phyloP scores from a whole-genome alignment of 805 yeast species.

The Kazachstania taianensis region DNA sequence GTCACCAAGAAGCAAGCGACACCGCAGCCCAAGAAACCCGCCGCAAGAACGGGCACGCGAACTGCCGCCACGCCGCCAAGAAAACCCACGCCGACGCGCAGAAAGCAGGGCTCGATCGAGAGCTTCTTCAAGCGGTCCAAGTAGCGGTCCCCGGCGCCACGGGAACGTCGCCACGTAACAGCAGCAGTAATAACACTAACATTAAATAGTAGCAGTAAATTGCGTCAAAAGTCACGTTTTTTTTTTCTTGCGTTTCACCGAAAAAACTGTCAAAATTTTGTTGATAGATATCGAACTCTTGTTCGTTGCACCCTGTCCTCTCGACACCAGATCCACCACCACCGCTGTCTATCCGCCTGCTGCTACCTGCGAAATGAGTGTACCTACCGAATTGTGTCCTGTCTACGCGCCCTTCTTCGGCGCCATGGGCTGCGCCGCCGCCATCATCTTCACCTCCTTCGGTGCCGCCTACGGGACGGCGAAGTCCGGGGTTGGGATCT shows the following conservation, averaged over 20 bases:
- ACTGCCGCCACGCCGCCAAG: constrained; percentile 5
- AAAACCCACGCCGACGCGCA: constrained; percentile 10
- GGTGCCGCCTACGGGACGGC: constrained; percentile 99
- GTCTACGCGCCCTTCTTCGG: constrained; percentile 86
- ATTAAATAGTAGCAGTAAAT: too few relatives aligned
- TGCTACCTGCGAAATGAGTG: neutral
- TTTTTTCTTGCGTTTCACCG: too few relatives aligned
- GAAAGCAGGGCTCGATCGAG: constrained; percentile 26
- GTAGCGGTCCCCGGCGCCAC: neutral
- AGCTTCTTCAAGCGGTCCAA: constrained; percentile 21
- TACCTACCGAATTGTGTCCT: constrained; percentile 30
- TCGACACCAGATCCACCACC: neutral
- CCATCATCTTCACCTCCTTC: constrained; percentile 95
- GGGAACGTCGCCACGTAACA: neutral
- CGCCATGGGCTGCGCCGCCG: constrained; percentile 98
- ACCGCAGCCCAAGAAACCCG: constrained; percentile 8
- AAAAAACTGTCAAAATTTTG: too few relatives aligned
- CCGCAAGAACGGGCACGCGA: constrained; percentile 4
- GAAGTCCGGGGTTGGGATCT: constrained; percentile 97
- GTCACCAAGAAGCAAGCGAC: constrained; percentile 19
- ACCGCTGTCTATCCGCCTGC: neutral
- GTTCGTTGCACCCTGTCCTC: neutral
- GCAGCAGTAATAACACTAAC: too few relatives aligned
- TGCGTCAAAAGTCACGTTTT: too few relatives aligned
- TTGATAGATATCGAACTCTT: too few relatives aligned